phyloP scores from a whole-genome alignment of 2,329 filamentous ascomycete species.

The Aureobasidium sp. region DNA sequence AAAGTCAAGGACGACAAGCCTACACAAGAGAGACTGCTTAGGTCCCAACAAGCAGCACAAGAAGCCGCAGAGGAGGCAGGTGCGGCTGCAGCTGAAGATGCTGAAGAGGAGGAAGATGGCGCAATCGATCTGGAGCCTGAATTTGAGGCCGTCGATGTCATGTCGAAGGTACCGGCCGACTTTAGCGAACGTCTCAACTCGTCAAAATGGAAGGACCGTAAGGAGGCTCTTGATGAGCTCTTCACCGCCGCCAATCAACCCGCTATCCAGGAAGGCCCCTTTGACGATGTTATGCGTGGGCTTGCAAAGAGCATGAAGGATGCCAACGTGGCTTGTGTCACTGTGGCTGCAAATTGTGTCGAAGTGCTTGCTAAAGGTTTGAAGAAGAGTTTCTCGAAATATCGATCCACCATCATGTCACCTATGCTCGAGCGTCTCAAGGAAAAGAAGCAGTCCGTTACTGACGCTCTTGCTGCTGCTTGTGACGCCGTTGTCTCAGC shows the following conservation, averaged over 20 bases:
- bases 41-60: constrained; percentile 80
- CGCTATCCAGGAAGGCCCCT: constrained; percentile 84
- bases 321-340: constrained; percentile 91
- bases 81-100: constrained; percentile 42
- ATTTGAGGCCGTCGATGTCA: constrained; percentile 77
- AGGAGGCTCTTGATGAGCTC: constrained; percentile 83
- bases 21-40: constrained; percentile 82
- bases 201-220: constrained; percentile 97
- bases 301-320: constrained; percentile 98
- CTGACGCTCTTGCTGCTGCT: constrained; percentile 80
- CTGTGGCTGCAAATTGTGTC: constrained; percentile 85
- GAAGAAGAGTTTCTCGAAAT: constrained; percentile 68
- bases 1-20: constrained; percentile 84
- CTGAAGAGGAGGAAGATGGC: constrained; percentile 49
- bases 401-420: constrained; percentile 71
- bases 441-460: constrained; percentile 87
- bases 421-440: constrained; percentile 94
- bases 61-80: constrained; percentile 58
- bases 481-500: constrained; percentile 64
- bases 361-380: constrained; percentile 83
- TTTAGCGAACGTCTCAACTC: constrained; percentile 80
- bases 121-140: constrained; percentile 63
- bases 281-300: constrained; percentile 72
- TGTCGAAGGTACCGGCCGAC: constrained; percentile 71
- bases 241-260: constrained; percentile 73